These are phyloP conservation scores for Chlamydomonas asymmetrica DNA, from an alignment of 139 green algal species.

Conservation along the genomic window DNA sequence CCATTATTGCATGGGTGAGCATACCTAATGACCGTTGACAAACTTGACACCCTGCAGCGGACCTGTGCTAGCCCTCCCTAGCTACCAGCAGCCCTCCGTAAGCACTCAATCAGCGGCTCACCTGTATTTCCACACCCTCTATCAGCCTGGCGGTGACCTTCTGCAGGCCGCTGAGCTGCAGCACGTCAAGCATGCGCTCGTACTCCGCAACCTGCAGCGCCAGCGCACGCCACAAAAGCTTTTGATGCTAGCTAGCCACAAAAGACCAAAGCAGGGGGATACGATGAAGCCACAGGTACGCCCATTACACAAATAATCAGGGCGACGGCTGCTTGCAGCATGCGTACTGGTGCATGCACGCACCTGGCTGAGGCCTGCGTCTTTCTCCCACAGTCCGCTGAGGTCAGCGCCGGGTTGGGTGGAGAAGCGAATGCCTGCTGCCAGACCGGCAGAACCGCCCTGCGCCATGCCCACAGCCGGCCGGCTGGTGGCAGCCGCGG, in stretches of 20 bases:
- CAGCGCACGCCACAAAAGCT: too few species aligned
- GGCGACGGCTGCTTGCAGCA: too few species aligned
- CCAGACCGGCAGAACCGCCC: too few species aligned
- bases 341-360: not conserved
- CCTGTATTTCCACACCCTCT: slow-evolving; percentile 33
- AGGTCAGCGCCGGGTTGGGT: not conserved
- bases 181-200: slow-evolving; percentile 37
- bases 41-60: not conserved
- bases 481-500: not conserved
- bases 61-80: too few species aligned
- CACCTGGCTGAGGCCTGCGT: slow-evolving; percentile 10
- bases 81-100: not conserved
- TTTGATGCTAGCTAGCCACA: not conserved
- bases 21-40: too few species aligned
- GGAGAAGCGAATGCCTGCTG: too few species aligned
- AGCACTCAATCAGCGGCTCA: not conserved
- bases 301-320: not conserved
- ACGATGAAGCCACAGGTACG: not conserved
- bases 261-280: not conserved
- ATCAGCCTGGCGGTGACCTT: slow-evolving; percentile 46
- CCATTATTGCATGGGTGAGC: too few species aligned
- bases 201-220: slow-evolving; percentile 31
- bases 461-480: too few species aligned
- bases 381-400: slow-evolving; percentile 37
- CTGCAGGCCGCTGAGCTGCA: slow-evolving; percentile 37